Base-by-base conservation (phyloP, 441 rosid species). In the Gossypium aridum region DNA sequence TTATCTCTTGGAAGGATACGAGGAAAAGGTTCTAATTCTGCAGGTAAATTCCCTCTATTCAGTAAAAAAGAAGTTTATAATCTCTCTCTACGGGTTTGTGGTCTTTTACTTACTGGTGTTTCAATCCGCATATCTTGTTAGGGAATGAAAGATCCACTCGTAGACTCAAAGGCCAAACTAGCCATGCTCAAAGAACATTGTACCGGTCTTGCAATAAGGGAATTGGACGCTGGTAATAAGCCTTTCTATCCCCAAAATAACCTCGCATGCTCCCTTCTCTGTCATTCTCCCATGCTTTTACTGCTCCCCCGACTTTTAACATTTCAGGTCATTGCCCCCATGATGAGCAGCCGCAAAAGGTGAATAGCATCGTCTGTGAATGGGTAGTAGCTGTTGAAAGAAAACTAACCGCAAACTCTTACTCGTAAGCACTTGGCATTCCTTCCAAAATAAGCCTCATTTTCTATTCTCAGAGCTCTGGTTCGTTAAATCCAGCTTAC, bases 61-160 rank as follows among this genome's bases (percentile, higher is more conserved):
- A 17, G 14, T n/a, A 22, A 17, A 14, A 68, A 74, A 68, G 43
- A 16, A 25, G 62, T 47, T 28, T 9, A 45, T 34, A 53, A 3
- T 43, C 56, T 20, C 43, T 59, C 53, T 19, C 61, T 16, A 53
- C 28, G 54, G 56, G 57, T 31, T 37, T 25, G 57, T 70, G 31
- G 56, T 54, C 65, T 63, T 54, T 71, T 70, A 39, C 63, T 25
- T 6, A 17, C 8, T 28, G 20, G 39, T 39, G 7, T 16, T 31
- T 26, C 28, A 14, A 3, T 23, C 23, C 16, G 13, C 73, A 57
- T 20, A 2, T 75, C 26, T 70, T 55, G 14, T 64, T 20, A 94
- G 98, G 97, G 97, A 72, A 89, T 90, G 95, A 88, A 85, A 84
- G 97, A 94, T 82, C 97, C 93, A 13, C 80, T 94, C 43, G 72